phyloP scores from a whole-genome alignment of 176 grass and related monocot species.

The Secale cereale region DNA sequence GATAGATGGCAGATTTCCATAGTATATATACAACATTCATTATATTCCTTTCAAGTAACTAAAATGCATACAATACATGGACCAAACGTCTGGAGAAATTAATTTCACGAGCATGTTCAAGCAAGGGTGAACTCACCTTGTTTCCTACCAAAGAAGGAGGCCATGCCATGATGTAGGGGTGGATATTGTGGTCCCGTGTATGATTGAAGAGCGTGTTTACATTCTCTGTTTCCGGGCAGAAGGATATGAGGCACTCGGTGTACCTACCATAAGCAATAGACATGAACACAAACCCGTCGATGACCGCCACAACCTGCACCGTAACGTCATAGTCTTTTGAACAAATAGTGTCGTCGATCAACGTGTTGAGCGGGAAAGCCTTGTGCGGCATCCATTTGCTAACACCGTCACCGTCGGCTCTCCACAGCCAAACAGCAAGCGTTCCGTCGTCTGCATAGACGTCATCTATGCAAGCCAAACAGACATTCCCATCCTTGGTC shows the following conservation, averaged over 20 bases:
- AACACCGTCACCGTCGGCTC: background rate
- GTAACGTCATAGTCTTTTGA: too few species aligned
- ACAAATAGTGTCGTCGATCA: background rate
- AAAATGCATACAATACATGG: too few species aligned
- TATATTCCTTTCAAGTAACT: too few species aligned
- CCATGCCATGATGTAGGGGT: too few species aligned
- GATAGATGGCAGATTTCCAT: too few species aligned
- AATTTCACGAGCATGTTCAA: too few species aligned
- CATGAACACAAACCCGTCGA: background rate
- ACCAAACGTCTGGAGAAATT: too few species aligned
- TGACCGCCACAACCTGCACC: background rate
- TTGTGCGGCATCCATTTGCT: background rate
- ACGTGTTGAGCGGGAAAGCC: background rate
- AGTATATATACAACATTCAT: too few species aligned
- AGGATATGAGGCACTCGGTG: background rate
- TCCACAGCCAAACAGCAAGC: background rate
- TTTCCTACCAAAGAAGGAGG: too few species aligned
- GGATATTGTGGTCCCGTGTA: too few species aligned
- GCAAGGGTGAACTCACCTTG: too few species aligned
- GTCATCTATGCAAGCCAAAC: background rate
- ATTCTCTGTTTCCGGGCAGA: background rate
- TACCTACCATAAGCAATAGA: background rate
- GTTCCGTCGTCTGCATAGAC: accelerated
- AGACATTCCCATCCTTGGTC: background rate
- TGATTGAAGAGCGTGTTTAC: too few species aligned